Conservation (phyloP, 306 rosid genomes). For the Carpinus viminea region DNA sequence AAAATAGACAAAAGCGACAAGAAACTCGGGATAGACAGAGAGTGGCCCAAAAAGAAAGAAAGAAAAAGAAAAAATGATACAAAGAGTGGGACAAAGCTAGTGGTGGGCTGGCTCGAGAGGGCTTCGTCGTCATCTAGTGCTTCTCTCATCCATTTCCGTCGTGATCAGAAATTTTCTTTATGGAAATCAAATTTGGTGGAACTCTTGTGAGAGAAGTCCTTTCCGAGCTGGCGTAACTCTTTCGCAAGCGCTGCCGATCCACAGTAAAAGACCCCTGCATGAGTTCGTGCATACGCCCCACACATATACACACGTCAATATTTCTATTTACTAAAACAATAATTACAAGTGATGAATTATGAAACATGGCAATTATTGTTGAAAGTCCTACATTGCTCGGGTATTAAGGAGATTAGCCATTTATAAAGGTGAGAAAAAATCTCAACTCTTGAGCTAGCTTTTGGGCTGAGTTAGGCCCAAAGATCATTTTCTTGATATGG, state of each 20-base stretch:
- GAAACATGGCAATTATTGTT: not conserved
- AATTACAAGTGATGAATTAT: not conserved
- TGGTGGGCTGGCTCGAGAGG: conserved; percentile 27
- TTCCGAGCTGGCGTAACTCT: conserved; percentile 47
- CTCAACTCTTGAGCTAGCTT: too few relatives aligned
- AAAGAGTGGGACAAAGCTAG: conserved; percentile 4
- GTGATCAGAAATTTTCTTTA: conserved; percentile 51
- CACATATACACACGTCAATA: not conserved
- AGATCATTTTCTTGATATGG: too few relatives aligned
- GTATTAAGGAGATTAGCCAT: too few relatives aligned
- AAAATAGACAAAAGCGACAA: not conserved
- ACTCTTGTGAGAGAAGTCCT: conserved; percentile 55
- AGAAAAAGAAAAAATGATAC: too few relatives aligned
- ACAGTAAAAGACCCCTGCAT: conserved; percentile 72
- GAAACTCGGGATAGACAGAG: not conserved
- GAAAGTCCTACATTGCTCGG: too few relatives aligned
- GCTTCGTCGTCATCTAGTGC: not conserved
- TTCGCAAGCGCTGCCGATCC: conserved; percentile 41
- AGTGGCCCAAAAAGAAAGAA: not conserved
- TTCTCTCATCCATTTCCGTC: not conserved
- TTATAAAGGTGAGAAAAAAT: too few relatives aligned
- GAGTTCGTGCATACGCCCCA: not conserved
- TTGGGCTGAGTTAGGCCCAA: too few relatives aligned
- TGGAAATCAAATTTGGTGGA: conserved; percentile 55
- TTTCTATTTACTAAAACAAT: not conserved